These are phyloP conservation scores for Daldinia childiae DNA, from an alignment of 495 filamentous ascomycete species.

Conservation along the genomic window DNA sequence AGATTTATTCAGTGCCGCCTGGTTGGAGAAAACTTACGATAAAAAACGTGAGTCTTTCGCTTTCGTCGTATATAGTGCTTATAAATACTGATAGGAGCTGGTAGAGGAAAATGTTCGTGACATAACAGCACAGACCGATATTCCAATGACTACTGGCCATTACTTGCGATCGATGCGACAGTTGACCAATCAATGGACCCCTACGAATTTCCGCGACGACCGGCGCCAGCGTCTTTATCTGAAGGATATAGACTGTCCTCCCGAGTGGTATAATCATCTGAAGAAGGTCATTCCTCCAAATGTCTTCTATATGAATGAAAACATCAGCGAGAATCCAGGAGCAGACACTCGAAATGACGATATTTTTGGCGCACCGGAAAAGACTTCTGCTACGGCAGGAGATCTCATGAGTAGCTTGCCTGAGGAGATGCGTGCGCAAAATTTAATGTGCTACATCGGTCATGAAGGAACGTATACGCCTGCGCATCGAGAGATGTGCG, in stretches of 20 bases:
- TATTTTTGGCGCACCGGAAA: constrained; percentile 59
- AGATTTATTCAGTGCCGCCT: constrained; percentile 78
- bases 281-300: constrained; percentile 76
- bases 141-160: constrained; percentile 83
- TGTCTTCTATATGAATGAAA: constrained; percentile 88
- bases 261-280: constrained; percentile 81
- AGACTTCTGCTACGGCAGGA: constrained; percentile 63
- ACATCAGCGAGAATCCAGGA: constrained; percentile 60
- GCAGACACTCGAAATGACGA: constrained; percentile 48
- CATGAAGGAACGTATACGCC: constrained; percentile 98
- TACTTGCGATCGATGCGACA: constrained; percentile 85
- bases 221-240: constrained; percentile 86
- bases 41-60: constrained; percentile 69
- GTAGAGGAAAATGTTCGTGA: constrained; percentile 75
- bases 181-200: constrained; percentile 77
- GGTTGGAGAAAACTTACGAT: constrained; percentile 77
- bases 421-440: constrained; percentile 84
- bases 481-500: constrained; percentile 97
- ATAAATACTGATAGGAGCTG: constrained; percentile 21
- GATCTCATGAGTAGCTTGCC: constrained; percentile 97
- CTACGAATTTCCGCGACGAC: constrained; percentile 72
- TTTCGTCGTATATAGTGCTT: no score
- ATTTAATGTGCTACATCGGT: constrained; percentile 98
- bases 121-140: constrained; percentile 70
- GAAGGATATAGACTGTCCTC: constrained; percentile 94